Evolutionary conservation across 768 basidiomycete genomes (phyloP), one percentile per base, ranked within the genome.

Genomic region (Suillus brevipes): DNA sequence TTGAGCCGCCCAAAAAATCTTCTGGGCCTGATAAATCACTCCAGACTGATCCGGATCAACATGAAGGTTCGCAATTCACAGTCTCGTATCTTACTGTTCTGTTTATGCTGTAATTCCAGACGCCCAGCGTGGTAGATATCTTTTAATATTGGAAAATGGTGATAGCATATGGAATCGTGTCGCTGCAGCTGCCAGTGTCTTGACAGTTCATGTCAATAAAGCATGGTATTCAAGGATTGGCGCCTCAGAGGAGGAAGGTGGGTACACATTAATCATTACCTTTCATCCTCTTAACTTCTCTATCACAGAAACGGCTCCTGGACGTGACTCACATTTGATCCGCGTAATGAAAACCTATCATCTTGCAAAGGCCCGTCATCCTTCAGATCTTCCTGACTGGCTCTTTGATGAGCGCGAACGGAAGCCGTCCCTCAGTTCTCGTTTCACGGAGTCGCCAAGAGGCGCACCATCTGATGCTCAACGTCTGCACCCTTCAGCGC

Each of bases 281-380:
- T 31, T 64, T 40, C 55, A 61, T 28, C 42, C 37, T 37, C 31
- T 28, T 47, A 40, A 60, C 0, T 20, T 56, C 13, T 28, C 13
- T 23, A 42, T 49, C 14, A 20, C 71, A 85, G 85, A 78, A 59
- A 83, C 83, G 36, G 84, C 83, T 4, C 78, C 81, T 12, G 87
- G 86, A 34, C 78, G 82, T 53, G 89, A 89, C 66, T 85, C 85
- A 6, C 85, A 85, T 42, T 80, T 90, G 40, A 83, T 82, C 5
- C 82, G 82, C n/a, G 85, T 85, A 6, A 84, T 90, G 86, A 89
- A 88, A 71, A 83, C 85, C 1, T 90, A 89, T 71, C 85, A 90
- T 68, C 80, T 88, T 57, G 82, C 81, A 34, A 87, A 87, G 72
- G 88, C 87, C 25, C 80, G 80, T 31, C 78, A 81, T 43, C 84